Conservation (phyloP, 768 basidiomycete species). For the Tylopilus subfusipes region DNA sequence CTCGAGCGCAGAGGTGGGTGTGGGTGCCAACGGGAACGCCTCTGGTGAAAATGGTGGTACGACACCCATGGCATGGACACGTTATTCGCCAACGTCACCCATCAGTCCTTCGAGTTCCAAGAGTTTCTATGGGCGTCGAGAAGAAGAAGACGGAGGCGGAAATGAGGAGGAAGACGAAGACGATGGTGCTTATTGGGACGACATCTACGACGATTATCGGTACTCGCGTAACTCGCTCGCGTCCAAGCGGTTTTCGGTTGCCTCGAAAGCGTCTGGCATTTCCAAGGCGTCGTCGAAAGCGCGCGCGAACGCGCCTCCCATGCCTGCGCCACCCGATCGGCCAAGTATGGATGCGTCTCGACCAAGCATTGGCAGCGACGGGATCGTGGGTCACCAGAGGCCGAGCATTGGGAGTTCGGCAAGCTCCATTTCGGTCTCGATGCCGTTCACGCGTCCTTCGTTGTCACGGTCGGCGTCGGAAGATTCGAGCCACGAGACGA, state of each 20-base stretch:
- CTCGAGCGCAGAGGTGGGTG: no score
- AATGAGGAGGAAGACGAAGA: slow-evolving; percentile 25
- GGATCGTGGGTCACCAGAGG: slow-evolving; percentile 12
- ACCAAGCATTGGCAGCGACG: slow-evolving; percentile 24
- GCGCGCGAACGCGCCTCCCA: slow-evolving; percentile 24
- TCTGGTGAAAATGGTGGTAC: slow-evolving; percentile 1
- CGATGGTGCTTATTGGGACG: slow-evolving; percentile 56
- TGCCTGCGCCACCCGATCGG: slow-evolving; percentile 25
- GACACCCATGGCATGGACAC: slow-evolving; percentile 27
- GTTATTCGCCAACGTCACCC: slow-evolving; percentile 28
- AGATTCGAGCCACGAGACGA: slow-evolving; percentile 19
- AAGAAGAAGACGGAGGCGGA: slow-evolving; percentile 10
- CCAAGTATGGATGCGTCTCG: slow-evolving; percentile 14
- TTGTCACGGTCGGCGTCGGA: slow-evolving; percentile 23
- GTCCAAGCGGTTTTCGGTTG: slow-evolving; percentile 23
- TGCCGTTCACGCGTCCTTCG: slow-evolving; percentile 17
- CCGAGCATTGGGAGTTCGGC: slow-evolving; percentile 28
- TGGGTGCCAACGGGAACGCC: slow-evolving; percentile 2
- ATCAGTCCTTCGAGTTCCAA: slow-evolving; percentile 2
- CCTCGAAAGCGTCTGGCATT: slow-evolving; percentile 21
- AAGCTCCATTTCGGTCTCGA: slow-evolving; percentile 14
- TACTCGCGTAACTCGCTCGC: slow-evolving; percentile 62
- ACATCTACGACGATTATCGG: slow-evolving; percentile 80
- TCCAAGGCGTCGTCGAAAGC: slow-evolving; percentile 28
- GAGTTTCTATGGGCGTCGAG: neutral